These are phyloP conservation scores for Suhomyces atakaporum DNA, from an alignment of 1,139 yeast genomes.

Conservation along the genomic window DNA sequence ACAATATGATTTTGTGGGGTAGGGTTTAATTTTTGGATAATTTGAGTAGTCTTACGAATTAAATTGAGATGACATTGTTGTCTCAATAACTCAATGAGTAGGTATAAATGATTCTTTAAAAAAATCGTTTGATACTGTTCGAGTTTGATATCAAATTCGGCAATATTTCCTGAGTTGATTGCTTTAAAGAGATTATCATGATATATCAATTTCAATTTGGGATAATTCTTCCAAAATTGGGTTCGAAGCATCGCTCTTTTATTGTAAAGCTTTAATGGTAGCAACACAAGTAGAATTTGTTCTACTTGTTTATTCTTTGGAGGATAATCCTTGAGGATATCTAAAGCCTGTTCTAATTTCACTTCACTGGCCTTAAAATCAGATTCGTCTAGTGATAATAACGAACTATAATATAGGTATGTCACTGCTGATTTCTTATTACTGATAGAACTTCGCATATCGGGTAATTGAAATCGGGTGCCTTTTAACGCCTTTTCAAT, in stretches of 20 bases:
- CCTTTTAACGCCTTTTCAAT: constrained; percentile 71
- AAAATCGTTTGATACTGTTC: constrained; percentile 49
- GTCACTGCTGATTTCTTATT: constrained; percentile 58
- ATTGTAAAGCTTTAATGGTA: constrained; percentile 56
- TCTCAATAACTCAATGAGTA: constrained; percentile 59
- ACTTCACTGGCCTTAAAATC: constrained; percentile 54
- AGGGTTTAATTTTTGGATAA: constrained; percentile 32
- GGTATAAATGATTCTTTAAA: constrained; percentile 61
- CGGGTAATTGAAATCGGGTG: constrained; percentile 48
- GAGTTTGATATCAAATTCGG: constrained; percentile 48
- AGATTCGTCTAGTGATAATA: constrained; percentile 62
- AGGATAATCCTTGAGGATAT: constrained; percentile 28
- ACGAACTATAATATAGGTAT: constrained; percentile 67
- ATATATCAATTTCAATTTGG: constrained; percentile 48
- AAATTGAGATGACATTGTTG: constrained; percentile 54
- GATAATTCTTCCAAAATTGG: constrained; percentile 45
- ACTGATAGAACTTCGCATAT: constrained; percentile 49
- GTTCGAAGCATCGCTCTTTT: constrained; percentile 42
- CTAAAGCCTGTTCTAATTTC: constrained; percentile 52
- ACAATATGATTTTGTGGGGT: constrained; percentile 37
- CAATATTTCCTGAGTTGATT: constrained; percentile 56
- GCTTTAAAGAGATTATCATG: constrained; percentile 48
- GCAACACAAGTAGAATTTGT: constrained; percentile 48
- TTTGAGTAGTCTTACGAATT: constrained; percentile 48
- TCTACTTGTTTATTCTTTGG: constrained; percentile 32